Evolutionary conservation across 176 grass and related monocot genomes (phyloP), one percentile per base, ranked within the genome.

Genomic region (Carex kokanica): DNA sequence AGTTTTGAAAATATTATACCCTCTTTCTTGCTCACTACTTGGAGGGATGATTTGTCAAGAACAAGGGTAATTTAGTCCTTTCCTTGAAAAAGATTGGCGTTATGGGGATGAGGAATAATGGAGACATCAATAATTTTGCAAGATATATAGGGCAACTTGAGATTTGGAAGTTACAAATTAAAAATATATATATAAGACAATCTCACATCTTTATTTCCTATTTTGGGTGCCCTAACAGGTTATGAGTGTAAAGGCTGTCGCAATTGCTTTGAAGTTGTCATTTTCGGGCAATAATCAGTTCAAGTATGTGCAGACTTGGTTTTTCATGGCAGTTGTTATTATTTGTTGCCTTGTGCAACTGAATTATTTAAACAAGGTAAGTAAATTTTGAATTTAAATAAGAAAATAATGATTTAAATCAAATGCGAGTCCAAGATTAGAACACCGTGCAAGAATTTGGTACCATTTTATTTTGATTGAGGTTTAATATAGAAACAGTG

Each of bases 361-460:
- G 83, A 97, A 92, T 72, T 97, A 97, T 86, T 81, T 97, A 83
- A 97, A 97, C 85, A 97, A 97, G 94, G 94, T 87, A 92, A 84
- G 21, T 68, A 78, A 29, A 74, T 59, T 55, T 77, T 77, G 24
- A 54, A 77, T 71, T 9, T 77, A 55, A 77, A 55, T 17, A 21
- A 55, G 47, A 77, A 55, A 3, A 31, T 55, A 43, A 11, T 72
- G 8, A 43, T 68, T 41, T 70, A 43, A 10, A 73, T 73, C 18
- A 13, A 47, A 49, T 14, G 21, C 9, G 1, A 47, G 8, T 12
- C 17, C 10, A 72, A 45, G 6, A 72, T 45, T 18, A 72, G 40
- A 43, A 20, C 34, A 70, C 17, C 2, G 2, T n/a, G n/a, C n/a
- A n/a, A n/a, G n/a, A n/a, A n/a, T n/a, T n/a, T n/a, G n/a, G n/a